Evolutionary conservation across 495 filamentous ascomycete genomes (phyloP).

Genomic region (Aspergillus cavernicola): DNA sequence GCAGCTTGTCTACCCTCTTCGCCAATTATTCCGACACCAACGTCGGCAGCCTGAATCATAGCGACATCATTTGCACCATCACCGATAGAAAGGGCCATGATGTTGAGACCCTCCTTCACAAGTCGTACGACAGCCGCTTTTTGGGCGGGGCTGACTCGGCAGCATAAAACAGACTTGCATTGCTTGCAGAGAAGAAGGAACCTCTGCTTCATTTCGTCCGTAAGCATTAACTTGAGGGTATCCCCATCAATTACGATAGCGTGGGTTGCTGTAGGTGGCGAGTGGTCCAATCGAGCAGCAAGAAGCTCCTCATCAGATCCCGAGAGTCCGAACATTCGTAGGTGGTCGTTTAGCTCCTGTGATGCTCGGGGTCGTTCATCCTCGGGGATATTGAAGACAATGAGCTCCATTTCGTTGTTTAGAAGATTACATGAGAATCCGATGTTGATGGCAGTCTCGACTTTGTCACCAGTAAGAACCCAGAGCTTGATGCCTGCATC

Average conservation of each 20-base stretch:
- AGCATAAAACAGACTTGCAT: constrained; percentile 95
- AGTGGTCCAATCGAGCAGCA: constrained; percentile 73
- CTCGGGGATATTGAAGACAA: constrained; percentile 82
- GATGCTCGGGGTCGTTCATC: constrained; percentile 62
- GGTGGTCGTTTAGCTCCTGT: constrained; percentile 66
- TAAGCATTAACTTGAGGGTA: constrained; percentile 82
- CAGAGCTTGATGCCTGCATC: constrained; percentile 98
- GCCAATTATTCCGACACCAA: constrained; percentile 97
- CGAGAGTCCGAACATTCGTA: constrained; percentile 71
- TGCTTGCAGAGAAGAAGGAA: constrained; percentile 96
- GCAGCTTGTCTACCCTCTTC: constrained; percentile 95
- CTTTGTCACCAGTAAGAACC: constrained; percentile 98
- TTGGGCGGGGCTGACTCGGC: constrained; percentile 93
- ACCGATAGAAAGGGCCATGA: constrained; percentile 95
- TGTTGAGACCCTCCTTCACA: constrained; percentile 90
- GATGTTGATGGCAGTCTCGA: constrained; percentile 99
- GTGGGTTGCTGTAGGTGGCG: constrained; percentile 81
- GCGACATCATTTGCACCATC: constrained; percentile 99
- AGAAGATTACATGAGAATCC: constrained; percentile 98
- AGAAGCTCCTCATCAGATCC: constrained; percentile 85
- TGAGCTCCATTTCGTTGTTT: constrained; percentile 95
- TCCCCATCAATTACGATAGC: constrained; percentile 98
- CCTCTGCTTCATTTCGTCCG: constrained; percentile 77
- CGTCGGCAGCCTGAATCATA: constrained; percentile 99
- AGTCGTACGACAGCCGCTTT: constrained; percentile 97